Percentiles rank a stretch among this genome's conserved stretches.
These are phyloP conservation scores for Spirogloea muscicola DNA, from an alignment of 139 green algal genomes.

Conservation along the genomic window DNA sequence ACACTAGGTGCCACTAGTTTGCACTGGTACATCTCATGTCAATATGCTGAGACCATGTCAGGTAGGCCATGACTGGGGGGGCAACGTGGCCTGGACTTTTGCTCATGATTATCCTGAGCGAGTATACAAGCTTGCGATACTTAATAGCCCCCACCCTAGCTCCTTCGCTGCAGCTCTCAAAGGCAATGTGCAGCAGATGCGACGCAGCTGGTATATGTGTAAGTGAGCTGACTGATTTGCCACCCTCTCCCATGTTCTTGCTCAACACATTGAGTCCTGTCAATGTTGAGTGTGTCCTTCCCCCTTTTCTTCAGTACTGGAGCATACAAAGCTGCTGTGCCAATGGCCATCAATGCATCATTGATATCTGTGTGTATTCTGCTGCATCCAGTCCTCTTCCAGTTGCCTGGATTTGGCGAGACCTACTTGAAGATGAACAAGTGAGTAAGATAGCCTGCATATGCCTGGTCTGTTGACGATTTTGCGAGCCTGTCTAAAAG, in stretches of 20 bases:
- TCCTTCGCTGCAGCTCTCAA: neutral
- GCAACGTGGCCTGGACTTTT: constrained; percentile 24
- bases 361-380: neutral
- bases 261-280: neutral
- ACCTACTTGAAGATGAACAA: constrained; percentile 13
- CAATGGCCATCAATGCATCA: neutral
- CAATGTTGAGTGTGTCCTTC: neutral
- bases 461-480: neutral
- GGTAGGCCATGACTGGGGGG: constrained; percentile 43
- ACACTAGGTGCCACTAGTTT: neutral
- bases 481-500: neutral
- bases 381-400: constrained; percentile 3
- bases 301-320: neutral
- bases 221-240: neutral
- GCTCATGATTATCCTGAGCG: constrained; percentile 10
- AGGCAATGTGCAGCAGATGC: constrained; percentile 11
- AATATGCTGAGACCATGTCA: neutral
- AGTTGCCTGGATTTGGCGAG: constrained; percentile 8
- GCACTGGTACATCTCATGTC: neutral
- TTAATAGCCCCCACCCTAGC: constrained; percentile 30
- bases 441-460: neutral
- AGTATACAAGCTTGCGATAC: neutral
- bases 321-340: neutral
- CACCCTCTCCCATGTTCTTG: neutral
- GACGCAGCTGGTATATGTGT: constrained; percentile 40